Base-by-base conservation (phyloP, 495 filamentous ascomycete species). In the Penicillium lagena region DNA sequence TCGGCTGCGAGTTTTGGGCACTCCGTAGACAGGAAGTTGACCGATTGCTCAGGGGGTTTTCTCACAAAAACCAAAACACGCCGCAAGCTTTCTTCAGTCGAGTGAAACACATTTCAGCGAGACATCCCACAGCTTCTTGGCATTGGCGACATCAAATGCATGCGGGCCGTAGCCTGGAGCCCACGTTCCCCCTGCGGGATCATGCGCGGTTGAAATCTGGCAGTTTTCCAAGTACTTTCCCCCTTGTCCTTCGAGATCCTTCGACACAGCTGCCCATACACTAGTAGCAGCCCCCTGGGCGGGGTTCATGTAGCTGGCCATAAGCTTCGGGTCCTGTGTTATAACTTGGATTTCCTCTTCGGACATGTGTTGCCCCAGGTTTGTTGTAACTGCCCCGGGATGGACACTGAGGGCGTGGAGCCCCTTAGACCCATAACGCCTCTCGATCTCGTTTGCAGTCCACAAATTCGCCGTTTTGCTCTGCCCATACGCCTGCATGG, bases 391-490 rank as follows among this genome's bases (percentile, higher is more conserved):
- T 2, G 51, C 49, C 0, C 74, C 74, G 9, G 71, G 74, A 35
- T 73, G 58, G 1, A 75, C 32, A 42, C 64, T 67, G 8, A 45
- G 54, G 0, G 58, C 69, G 42, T 68, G 68, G 4, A 77, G 45
- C 0, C 71, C 72, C 27, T 52, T 32, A 1, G 50, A 33, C 4
- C 67, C 64, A 40, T 68, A 75, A 0, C 55, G 61, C 12, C 71
- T 66, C 13, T 73, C 66, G n/a, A 77, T 66, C 42, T 76, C 59
- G 33, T 63, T 72, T 1, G 69, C 61, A 55, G 62, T 72, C 46
- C 64, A 72, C 28, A 71, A 51, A 45, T 59, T 67, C 1, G 68
- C 68, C 1, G 52, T 52, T 45, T 73, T 75, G 17, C 51, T 59
- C 29, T 69, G 59, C 1, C 47, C 58, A 45, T 75, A 72, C 5